A percentile compares a stretch with the other conserved stretches of the same genome.
Conservation (phyloP, 2,329 filamentous ascomycete genomes). For the Fusarium sp. region DNA sequence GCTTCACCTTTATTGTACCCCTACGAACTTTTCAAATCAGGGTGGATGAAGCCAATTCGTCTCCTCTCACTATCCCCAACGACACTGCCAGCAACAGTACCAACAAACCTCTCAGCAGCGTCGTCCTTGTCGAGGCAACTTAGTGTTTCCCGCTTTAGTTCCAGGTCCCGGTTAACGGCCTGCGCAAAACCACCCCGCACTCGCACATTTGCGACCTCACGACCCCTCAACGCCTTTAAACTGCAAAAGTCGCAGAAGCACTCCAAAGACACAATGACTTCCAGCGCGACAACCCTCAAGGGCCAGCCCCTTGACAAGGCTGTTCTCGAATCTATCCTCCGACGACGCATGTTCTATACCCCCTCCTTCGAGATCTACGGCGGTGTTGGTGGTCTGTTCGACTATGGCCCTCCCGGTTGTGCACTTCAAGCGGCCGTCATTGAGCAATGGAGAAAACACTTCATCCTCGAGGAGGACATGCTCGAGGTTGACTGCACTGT, state of each 20-base stretch:
- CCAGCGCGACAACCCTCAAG: conserved; percentile 79
- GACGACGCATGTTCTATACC: conserved; percentile 92
- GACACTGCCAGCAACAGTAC: conserved; percentile 20
- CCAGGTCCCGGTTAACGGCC: conserved; percentile 40
- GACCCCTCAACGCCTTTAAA: conserved; percentile 49
- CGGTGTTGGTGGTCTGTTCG: conserved; percentile 88
- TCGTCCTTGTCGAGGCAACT: conserved; percentile 37
- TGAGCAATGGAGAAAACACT: conserved; percentile 92
- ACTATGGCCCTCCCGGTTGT: conserved; percentile 92
- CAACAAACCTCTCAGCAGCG: conserved; percentile 22
- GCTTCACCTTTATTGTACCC: conserved; percentile 22
- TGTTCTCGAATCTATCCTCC: conserved; percentile 85
- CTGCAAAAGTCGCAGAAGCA: conserved; percentile 45
- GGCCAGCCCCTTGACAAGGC: conserved; percentile 89
- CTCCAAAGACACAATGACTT: conserved; percentile 56
- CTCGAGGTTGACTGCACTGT: conserved; percentile 94
- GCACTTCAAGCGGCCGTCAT: conserved; percentile 88
- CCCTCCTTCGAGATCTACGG: conserved; percentile 96
- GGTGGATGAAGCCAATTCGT: conserved; percentile 49
- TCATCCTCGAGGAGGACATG: conserved; percentile 93
- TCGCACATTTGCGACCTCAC: conserved; percentile 49
- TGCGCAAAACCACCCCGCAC: conserved; percentile 43
- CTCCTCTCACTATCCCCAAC: conserved; percentile 33
- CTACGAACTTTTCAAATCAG: conserved; percentile 34
- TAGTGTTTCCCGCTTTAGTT: conserved; percentile 25